phyloP scores from a whole-genome alignment of 371 early-diverging fungal species.

The Neoconidiobolus thromboides region DNA sequence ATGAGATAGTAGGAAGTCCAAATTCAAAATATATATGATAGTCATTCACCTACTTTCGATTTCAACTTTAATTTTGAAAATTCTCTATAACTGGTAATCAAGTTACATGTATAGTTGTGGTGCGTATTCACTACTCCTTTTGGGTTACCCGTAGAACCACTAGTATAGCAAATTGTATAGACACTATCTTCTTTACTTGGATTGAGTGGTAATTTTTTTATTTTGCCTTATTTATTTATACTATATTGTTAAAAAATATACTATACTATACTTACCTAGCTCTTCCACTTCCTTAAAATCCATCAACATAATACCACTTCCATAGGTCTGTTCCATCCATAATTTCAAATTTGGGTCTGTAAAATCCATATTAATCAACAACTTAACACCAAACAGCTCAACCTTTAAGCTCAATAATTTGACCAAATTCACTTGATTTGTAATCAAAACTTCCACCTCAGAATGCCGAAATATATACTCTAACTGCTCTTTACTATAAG shows the following conservation, averaged over 20 bases:
- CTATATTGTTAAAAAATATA: constrained; percentile 14
- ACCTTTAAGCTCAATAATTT: constrained; percentile 27
- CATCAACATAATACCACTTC: constrained; percentile 23
- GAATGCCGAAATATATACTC: constrained; percentile 56
- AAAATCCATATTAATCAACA: constrained; percentile 56
- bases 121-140: constrained; percentile 35
- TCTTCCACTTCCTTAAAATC: constrained; percentile 10
- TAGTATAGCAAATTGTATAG: constrained; percentile 93
- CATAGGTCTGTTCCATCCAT: constrained; percentile 22
- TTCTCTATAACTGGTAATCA: too few species aligned
- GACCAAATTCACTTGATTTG: constrained; percentile 43
- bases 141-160: constrained; percentile 75
- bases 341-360: constrained; percentile 6
- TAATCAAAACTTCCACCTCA: constrained; percentile 39
- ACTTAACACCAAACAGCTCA: constrained; percentile 38
- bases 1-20: neutral
- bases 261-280: too few species aligned
- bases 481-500: constrained; percentile 52
- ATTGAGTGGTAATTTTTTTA: constrained; percentile 14
- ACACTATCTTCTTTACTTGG: constrained; percentile 30
- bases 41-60: too few species aligned
- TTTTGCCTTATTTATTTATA: constrained; percentile 32
- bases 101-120: neutral
- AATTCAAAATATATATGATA: neutral
- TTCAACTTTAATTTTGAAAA: too few species aligned